These are phyloP conservation scores for Colletotrichum somersetense DNA, from an alignment of 2,329 filamentous ascomycete genomes.

Conservation along the genomic window DNA sequence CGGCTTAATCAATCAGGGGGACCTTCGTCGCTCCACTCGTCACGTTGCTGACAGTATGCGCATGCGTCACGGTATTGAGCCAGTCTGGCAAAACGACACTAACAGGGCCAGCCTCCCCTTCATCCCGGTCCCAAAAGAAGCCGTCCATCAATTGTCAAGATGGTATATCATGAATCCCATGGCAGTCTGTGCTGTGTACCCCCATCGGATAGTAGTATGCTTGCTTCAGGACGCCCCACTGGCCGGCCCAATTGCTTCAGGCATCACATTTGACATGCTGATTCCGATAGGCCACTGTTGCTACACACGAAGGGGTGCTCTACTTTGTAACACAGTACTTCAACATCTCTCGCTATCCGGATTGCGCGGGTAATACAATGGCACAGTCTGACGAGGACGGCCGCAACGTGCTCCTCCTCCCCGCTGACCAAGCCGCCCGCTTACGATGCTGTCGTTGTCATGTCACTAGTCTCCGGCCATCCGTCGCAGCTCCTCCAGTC, in stretches of 20 bases:
- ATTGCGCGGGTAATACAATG: slow-evolving; percentile 3
- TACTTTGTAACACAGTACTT: background rate
- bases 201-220: background rate
- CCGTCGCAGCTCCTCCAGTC: slow-evolving; percentile 18
- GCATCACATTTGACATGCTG: slow-evolving; percentile 12
- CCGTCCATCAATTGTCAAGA: background rate
- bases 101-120: slow-evolving; percentile 23
- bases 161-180: slow-evolving; percentile 23
- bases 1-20: slow-evolving; percentile 29
- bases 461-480: slow-evolving; percentile 33
- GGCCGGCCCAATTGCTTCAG: background rate
- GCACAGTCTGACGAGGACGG: background rate
- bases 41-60: slow-evolving; percentile 15
- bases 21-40: slow-evolving; percentile 25
- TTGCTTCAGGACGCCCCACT: background rate
- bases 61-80: slow-evolving; percentile 9
- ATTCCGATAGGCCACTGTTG: background rate
- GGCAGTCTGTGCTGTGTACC: background rate
- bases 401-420: slow-evolving; percentile 4
- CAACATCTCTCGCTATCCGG: background rate
- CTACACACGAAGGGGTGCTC: background rate
- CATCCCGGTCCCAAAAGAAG: slow-evolving; percentile 1
- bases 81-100: slow-evolving; percentile 22
- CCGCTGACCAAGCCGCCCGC: slow-evolving; percentile 13
- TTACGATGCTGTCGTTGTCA: slow-evolving; percentile 13